Base-by-base conservation (phyloP, 2,329 filamentous ascomycete genomes). In the Myriosclerotinia duriaeana region DNA sequence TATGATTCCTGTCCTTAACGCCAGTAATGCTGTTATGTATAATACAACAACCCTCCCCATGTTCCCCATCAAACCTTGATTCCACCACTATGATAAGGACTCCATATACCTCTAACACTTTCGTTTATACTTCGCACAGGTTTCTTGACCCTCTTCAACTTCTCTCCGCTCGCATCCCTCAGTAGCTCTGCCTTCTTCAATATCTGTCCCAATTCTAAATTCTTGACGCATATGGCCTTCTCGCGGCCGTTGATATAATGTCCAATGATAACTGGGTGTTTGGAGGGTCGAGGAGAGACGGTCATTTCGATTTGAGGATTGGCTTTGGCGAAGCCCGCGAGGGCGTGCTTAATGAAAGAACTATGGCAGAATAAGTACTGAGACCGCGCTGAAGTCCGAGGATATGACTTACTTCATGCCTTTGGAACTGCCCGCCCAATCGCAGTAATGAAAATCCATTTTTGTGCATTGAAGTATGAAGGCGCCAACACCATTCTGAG, bases 401-500 rank as follows among this genome's bases (percentile, higher is more conserved):
- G n/a, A 36, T 56, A 54, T 72, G 34, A 77, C 85, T 70, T 83
- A 95, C 91, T 96, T 95, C 93, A 98, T 97, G 77, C 95, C 95
- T 76, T 83, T 87, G 48, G 94, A 98, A 78, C 92, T 96, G 70
- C 93, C 95, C 67, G 91, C 92, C 87, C 90, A 93, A 84, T 98
- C 93, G 83, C 95, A 98, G 83, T 97, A 99, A 82, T 96, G 91
- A 77, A 99, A 92, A 78, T 97, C 92, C 78, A 99, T 83, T 77
- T 89, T 91, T 84, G 92, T 96, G 87, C 95, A 99, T 83, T 97
- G 94, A 67, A 97, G 87, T 79, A 99, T 92, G 83, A 98, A 98
- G 78, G 93, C 91, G 75, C 94, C 94, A 73, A 98, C 85, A 84
- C 95, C 95, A 82, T 99, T 98, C 93, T 98, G 75, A 7, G 64